These are phyloP conservation scores for Venturia pyrina DNA, from an alignment of 2,329 filamentous ascomycete genomes.

Conservation along the genomic window DNA sequence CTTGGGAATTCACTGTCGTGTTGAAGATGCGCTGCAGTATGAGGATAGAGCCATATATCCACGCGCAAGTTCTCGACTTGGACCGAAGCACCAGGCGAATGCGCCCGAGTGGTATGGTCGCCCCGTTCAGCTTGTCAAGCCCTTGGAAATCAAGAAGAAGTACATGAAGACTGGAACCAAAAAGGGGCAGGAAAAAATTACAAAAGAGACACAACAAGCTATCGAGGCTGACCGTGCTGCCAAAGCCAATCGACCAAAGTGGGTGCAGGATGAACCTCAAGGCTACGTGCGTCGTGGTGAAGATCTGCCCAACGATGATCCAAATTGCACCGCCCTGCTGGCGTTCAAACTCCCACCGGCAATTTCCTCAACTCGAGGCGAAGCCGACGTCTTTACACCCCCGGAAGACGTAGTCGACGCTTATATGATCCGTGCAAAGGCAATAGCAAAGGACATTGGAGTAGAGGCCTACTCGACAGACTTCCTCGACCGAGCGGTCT, in stretches of 20 bases:
- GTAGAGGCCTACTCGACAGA: constrained; percentile 73
- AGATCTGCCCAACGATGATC: constrained; percentile 62
- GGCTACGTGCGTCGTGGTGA: constrained; percentile 81
- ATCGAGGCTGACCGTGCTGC: constrained; percentile 73
- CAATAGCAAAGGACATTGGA: constrained; percentile 55
- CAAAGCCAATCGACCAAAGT: constrained; percentile 76
- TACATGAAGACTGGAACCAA: constrained; percentile 50
- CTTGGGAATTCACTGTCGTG: constrained; percentile 86
- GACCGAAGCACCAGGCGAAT: constrained; percentile 82
- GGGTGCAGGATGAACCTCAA: constrained; percentile 82
- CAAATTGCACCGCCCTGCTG: constrained; percentile 58
- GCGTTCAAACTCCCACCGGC: constrained; percentile 66
- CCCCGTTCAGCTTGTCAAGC: constrained; percentile 83
- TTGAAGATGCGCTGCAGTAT: constrained; percentile 91
- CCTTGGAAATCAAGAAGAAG: constrained; percentile 73
- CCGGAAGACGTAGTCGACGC: constrained; percentile 55
- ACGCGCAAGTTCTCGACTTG: constrained; percentile 82
- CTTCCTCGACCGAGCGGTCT: constrained; percentile 71
- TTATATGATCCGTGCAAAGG: constrained; percentile 64
- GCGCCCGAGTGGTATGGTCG: constrained; percentile 77
- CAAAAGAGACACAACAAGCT: constrained; percentile 69
- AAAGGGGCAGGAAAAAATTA: constrained; percentile 66
- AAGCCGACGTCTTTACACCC: constrained; percentile 32
- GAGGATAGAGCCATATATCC: constrained; percentile 92
- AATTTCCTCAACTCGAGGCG: constrained; percentile 36